Base-by-base conservation (phyloP, 1,139 yeast species). In the Pichia sp. region DNA sequence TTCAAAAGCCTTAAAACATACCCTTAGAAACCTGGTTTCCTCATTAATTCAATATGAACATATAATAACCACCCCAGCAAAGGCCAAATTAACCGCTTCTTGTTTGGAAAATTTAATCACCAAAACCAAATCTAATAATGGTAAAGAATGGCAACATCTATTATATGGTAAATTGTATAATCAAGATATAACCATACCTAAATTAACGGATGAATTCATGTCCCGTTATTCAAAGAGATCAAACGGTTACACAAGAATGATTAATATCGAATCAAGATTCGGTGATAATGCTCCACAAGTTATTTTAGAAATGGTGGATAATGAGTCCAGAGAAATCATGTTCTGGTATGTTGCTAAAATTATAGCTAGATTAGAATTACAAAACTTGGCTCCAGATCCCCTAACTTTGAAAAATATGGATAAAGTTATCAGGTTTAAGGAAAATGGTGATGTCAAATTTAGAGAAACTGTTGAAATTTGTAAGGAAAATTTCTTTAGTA, bases 211-310 rank as follows among this genome's bases (percentile, higher is more conserved):
- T 16, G 89, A 80, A 43, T 70, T 89, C 42, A 77, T 79, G 4
- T 69, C 75, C 38, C 73, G 96, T 56, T 90, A 85, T 62, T 64
- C 71, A 9, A 61, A 68, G 30, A 76, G 96, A 66, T 64, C 68
- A 1, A 86, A 88, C 53, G 97, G 97, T 2, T 92, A 83, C 69
- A 89, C 97, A 15, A 77, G 98, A 56, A 79, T 90, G 51, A 70
- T 90, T 56, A 82, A 79, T 59, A 71, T 94, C 54, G 97, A 92
- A 65, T 89, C 94, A 30, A 75, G 98, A 58, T 68, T 84, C 46
- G 94, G 92, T 56, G 98, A 94, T 64, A 85, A 83, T 55, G 96
- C 97, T 0, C 92, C 94, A 23, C 92, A 86, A 74, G 82, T 95
- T 2, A 82, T 92, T 16, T 65, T 94, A 48, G 98, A 94, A 66